Evolutionary conservation across 192 early-diverging fungal species (phyloP).

Genomic region (Martensiomyces pterosporus): DNA sequence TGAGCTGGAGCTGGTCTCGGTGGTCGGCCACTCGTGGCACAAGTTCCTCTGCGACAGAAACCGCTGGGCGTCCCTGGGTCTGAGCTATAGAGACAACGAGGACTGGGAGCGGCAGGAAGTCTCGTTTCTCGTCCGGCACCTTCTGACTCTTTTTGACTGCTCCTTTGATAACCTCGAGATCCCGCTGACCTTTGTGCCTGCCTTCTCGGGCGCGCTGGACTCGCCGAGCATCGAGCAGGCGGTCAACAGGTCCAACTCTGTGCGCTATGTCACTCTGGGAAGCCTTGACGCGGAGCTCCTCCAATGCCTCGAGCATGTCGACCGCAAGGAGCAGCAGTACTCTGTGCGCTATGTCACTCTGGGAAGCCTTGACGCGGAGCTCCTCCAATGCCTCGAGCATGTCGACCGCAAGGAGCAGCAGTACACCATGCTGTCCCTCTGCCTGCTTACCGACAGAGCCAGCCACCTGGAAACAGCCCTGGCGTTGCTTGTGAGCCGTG

Average conservation of each 20-base stretch:
- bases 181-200: slow-evolving; percentile 22
- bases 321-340: slow-evolving; percentile 16
- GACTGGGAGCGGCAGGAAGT: slow-evolving; percentile 40
- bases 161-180: neutral
- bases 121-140: slow-evolving; percentile 24
- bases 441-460: slow-evolving; percentile 28
- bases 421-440: slow-evolving; percentile 38
- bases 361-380: slow-evolving; percentile 12
- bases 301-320: slow-evolving; percentile 17
- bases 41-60: slow-evolving; percentile 33
- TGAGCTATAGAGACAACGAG: slow-evolving; percentile 26
- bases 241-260: slow-evolving; percentile 9
- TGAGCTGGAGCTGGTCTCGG: slow-evolving; percentile 19
- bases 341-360: slow-evolving; percentile 11
- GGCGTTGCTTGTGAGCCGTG: slow-evolving; percentile 40
- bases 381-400: slow-evolving; percentile 14
- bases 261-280: slow-evolving; percentile 9
- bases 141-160: slow-evolving; percentile 25
- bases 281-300: slow-evolving; percentile 18
- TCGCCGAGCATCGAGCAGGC: slow-evolving; percentile 33
- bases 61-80: slow-evolving; percentile 39
- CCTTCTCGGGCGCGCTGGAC: slow-evolving; percentile 27
- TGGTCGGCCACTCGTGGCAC: slow-evolving; percentile 46
- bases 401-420: slow-evolving; percentile 24
- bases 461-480: slow-evolving; percentile 22